Percentiles rank a stretch among this genome's conserved stretches.
Evolutionary conservation across 2,329 filamentous ascomycete genomes (phyloP).

Genomic region (Claviceps arundinis): DNA sequence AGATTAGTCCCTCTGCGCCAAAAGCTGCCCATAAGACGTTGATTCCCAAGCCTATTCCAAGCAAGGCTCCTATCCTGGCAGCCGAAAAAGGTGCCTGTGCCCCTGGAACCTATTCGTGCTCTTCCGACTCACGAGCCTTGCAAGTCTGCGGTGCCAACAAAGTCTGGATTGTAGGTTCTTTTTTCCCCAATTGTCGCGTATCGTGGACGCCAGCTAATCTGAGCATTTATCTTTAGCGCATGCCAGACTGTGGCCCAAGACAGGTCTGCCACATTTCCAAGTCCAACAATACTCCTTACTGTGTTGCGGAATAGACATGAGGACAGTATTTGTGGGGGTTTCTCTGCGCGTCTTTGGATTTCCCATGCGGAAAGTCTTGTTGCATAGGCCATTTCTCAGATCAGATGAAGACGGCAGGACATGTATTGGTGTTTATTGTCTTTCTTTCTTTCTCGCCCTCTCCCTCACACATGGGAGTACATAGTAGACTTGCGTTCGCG

Average conservation of each 20-base stretch:
- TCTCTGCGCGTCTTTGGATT: no score
- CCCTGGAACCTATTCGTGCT: background rate
- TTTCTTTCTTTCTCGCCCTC: background rate
- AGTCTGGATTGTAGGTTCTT: slow-evolving; percentile 1
- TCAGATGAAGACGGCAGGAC: background rate
- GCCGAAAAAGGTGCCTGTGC: background rate
- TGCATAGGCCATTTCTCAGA: background rate
- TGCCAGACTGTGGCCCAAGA: background rate
- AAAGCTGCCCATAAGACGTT: background rate
- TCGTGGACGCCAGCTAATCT: background rate
- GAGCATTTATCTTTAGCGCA: background rate
- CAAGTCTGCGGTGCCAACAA: slow-evolving; percentile 1
- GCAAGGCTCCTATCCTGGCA: background rate
- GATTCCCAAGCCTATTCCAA: background rate
- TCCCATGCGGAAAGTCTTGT: background rate
- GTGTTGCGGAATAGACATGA: background rate
- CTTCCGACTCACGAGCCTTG: background rate
- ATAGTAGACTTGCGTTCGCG: background rate
- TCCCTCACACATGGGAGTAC: background rate
- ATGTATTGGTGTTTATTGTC: background rate
- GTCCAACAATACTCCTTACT: slow-evolving; percentile 2
- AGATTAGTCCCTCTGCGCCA: background rate
- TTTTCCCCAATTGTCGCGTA: background rate
- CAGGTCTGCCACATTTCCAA: background rate
- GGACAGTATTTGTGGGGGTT: no score